Conservation (phyloP, 257 asterid genomes). For the Orobanche coerulescens region DNA sequence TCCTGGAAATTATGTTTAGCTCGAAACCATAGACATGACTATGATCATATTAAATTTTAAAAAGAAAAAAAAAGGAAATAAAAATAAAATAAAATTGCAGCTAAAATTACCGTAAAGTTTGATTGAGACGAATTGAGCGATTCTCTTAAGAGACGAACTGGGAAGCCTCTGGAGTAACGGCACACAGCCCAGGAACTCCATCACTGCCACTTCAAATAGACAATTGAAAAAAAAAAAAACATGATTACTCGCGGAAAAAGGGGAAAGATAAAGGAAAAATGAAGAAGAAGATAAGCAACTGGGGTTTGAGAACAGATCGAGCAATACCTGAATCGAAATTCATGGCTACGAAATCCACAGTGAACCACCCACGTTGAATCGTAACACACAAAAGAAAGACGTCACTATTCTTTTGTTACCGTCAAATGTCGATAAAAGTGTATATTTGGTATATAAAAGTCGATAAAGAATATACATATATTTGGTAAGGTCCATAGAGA, state of each 20-base stretch:
- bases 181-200: constrained; percentile 82
- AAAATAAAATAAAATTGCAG: background rate
- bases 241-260: background rate
- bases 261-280: no score
- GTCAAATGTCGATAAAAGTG: no score
- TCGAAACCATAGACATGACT: background rate
- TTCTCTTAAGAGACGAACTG: constrained; percentile 57
- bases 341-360: constrained; percentile 15
- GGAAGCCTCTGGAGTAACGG: constrained; percentile 92
- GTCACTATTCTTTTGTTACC: no score
- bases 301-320: background rate
- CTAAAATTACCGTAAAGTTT: constrained; percentile 47
- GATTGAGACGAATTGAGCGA: constrained; percentile 58
- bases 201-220: constrained; percentile 37
- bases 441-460: no score
- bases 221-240: background rate
- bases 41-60: background rate
- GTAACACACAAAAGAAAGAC: no score
- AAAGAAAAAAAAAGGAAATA: no score
- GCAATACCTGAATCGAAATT: constrained; percentile 23
- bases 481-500: no score
- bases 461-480: no score
- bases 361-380: no score
- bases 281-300: background rate
- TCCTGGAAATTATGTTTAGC: background rate